These are phyloP conservation scores for Xylaria sp. DNA, from an alignment of 2,329 filamentous ascomycete species.

Conservation along the genomic window DNA sequence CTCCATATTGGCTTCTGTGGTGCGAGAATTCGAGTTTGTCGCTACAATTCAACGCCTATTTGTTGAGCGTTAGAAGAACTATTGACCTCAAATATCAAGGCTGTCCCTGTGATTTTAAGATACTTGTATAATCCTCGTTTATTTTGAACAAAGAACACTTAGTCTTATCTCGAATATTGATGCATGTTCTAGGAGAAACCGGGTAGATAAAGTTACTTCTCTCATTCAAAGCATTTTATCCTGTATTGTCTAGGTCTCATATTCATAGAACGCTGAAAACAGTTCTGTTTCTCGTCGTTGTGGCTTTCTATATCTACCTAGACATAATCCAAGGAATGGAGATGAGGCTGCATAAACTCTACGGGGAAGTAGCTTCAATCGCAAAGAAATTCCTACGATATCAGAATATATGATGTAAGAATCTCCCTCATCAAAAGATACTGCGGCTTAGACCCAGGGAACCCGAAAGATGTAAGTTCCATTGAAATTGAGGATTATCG, in stretches of 20 bases:
- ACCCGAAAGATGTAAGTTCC: too few relatives aligned
- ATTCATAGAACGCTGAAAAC: not conserved
- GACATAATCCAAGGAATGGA: too few relatives aligned
- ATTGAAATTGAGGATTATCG: too few relatives aligned
- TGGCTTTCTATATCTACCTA: not conserved
- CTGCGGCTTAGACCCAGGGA: too few relatives aligned
- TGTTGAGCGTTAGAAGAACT: not conserved
- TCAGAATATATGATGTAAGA: too few relatives aligned
- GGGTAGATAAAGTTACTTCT: not conserved
- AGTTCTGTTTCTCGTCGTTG: not conserved
- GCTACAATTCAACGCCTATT: constrained; percentile 26
- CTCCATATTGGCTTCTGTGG: constrained; percentile 26
- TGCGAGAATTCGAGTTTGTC: constrained; percentile 4
- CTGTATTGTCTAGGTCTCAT: not conserved
- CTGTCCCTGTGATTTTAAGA: too few relatives aligned
- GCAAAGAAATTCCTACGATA: too few relatives aligned
- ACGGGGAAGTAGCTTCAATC: too few relatives aligned
- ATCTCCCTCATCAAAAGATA: too few relatives aligned
- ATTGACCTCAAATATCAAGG: not conserved
- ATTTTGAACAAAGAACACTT: constrained; percentile 4
- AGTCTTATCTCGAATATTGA: not conserved
- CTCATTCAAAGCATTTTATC: not conserved
- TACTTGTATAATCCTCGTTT: constrained; percentile 5
- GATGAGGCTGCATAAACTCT: too few relatives aligned
- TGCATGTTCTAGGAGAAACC: constrained; percentile 17